Evolutionary conservation across 306 rosid genomes (phyloP).

Genomic region (Inga laurina): DNA sequence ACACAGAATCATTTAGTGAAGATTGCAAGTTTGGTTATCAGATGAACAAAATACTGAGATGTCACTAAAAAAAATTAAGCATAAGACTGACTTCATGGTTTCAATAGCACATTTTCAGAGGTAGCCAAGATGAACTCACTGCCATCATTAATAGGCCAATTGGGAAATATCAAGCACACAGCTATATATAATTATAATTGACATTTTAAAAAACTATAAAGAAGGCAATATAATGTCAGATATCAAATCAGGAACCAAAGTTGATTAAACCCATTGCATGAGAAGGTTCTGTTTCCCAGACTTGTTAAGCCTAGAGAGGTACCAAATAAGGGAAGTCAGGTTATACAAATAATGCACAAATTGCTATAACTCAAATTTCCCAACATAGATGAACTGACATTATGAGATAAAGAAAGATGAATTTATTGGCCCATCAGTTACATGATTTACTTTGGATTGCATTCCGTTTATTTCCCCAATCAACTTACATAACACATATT

Average conservation of each 20-base stretch:
- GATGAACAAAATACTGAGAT: constrained; percentile 16
- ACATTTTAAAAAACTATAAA: background rate
- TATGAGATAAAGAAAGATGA: background rate
- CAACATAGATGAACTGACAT: background rate
- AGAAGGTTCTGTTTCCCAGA: background rate
- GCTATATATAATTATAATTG: background rate
- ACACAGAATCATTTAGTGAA: constrained; percentile 7
- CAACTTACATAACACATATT: background rate
- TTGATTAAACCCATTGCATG: background rate
- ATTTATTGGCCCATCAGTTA: background rate
- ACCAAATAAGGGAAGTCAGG: background rate
- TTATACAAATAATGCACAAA: background rate
- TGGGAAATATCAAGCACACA: background rate
- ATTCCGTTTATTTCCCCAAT: background rate
- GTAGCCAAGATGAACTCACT: background rate
- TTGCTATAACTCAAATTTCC: background rate
- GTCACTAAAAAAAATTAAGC: constrained; percentile 4
- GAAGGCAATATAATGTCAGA: background rate
- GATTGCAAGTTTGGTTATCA: constrained; percentile 20
- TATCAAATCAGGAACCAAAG: background rate
- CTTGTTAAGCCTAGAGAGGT: background rate
- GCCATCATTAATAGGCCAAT: background rate
- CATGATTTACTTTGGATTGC: background rate
- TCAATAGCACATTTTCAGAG: background rate
- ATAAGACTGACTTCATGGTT: constrained; percentile 1